Percentiles rank a stretch among this genome's conserved stretches.
Evolutionary conservation across 306 rosid genomes (phyloP).

Genomic region (Lotus japonicus): DNA sequence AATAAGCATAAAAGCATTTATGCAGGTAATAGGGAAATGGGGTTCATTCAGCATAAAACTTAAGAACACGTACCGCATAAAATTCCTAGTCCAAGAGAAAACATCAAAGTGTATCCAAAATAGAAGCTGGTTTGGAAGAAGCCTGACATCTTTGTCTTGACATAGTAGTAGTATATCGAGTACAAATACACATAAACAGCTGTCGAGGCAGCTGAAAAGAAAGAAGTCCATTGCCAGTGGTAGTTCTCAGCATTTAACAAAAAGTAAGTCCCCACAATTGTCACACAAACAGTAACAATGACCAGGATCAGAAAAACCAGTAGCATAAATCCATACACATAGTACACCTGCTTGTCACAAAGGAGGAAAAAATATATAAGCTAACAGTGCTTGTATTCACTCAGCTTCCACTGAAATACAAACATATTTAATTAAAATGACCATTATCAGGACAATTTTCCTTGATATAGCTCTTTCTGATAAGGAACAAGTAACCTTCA

Average conservation of each 20-base stretch:
- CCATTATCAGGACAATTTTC: constrained; percentile 9
- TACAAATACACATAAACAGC: constrained; percentile 93
- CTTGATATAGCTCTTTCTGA: constrained; percentile 12
- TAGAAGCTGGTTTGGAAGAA: constrained; percentile 99
- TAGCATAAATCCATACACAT: constrained; percentile 96
- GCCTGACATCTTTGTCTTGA: constrained; percentile 99
- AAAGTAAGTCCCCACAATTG: constrained; percentile 97
- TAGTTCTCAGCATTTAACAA: constrained; percentile 96
- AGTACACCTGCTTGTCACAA: constrained; percentile 79
- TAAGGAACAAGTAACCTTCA: not conserved
- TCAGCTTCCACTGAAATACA: not conserved
- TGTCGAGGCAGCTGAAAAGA: constrained; percentile 98
- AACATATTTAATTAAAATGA: constrained; percentile 8
- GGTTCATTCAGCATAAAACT: not conserved
- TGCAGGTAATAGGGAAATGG: not conserved
- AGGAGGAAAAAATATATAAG: constrained; percentile 21
- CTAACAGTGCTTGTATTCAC: not conserved
- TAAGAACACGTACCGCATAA: constrained; percentile 76
- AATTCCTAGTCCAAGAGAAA: constrained; percentile 95
- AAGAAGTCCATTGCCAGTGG: constrained; percentile 99
- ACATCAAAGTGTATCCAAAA: constrained; percentile 97
- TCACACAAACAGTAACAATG: constrained; percentile 95
- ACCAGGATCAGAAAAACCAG: constrained; percentile 88
- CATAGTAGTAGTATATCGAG: constrained; percentile 83
- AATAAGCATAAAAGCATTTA: constrained; percentile 3